Base-by-base conservation (phyloP, 805 yeast species). In the Yamadazyma paraphyllophila region DNA sequence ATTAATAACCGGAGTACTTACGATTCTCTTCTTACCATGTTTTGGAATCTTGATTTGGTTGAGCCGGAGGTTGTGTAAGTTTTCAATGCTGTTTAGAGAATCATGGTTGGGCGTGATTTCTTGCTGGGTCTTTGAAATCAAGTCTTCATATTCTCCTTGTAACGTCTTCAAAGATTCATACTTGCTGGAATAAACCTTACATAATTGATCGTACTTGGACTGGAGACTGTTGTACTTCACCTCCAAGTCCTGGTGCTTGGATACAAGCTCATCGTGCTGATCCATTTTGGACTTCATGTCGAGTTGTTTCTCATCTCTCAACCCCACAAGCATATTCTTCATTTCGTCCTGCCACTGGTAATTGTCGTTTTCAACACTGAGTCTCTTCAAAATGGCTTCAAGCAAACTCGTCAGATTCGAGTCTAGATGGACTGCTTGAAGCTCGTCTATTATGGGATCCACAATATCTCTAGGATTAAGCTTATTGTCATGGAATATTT, bases 361-460 rank as follows among this genome's bases (percentile, higher is more conserved):
- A 13, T 32, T 44, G 8, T 44, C 35, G 12, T 44, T 26, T 27
- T 44, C 46, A 12, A 16, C 34, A 4, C 30, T 33, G 11, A 44
- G 33, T 17, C 43, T 31, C 13, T 34, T 26, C 30, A 44, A 20
- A 10, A 44, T 44, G 3, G 43, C 30, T 13, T 37, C 36, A 12
- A 44, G 34, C 13, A 44, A 30, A 12, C 24, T 16, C 16, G 40
- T 36, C 37, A 33, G 38, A 27, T 53, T 56, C 3, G 41, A 15
- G 44, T 62, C 63, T 16, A 61, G 48, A 17, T 60, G 54, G 2
- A 59, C 62, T 2, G 60, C 53, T 41, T 56, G 59, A 13, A 61
- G 50, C 38, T 62, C 67, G 2, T 55, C 53, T 9, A 61, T 48
- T 36, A 62, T 58, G 1, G 67, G 67, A 41, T 59, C 62, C 4